Evolutionary conservation across 768 basidiomycete genomes (phyloP).

Genomic region (Piloderma croceum): DNA sequence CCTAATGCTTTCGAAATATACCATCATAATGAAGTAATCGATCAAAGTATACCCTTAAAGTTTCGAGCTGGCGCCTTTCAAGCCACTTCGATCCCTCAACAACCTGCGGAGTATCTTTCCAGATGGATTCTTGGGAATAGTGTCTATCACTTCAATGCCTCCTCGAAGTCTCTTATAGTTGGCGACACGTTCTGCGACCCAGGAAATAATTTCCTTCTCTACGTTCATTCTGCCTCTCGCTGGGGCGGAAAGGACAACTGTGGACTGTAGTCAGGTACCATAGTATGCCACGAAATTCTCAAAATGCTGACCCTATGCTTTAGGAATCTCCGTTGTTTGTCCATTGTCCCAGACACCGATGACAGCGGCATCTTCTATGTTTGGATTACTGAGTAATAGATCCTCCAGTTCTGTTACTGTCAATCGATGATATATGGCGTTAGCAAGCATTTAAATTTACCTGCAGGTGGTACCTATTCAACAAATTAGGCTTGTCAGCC

Average conservation of each 20-base stretch:
- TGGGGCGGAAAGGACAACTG: too few relatives aligned
- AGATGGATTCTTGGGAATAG: conserved; percentile 1
- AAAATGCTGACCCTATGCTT: conserved; percentile 26
- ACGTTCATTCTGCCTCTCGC: too few relatives aligned
- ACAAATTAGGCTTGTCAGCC: conserved; percentile 13
- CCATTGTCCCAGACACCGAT: conserved; percentile 44
- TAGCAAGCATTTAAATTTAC: too few relatives aligned
- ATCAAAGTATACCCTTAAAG: too few relatives aligned
- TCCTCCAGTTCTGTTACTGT: conserved; percentile 52
- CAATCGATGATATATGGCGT: too few relatives aligned
- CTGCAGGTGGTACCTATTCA: too few relatives aligned
- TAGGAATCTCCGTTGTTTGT: conserved; percentile 52
- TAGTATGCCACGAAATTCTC: too few relatives aligned
- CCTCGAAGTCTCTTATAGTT: conserved; percentile 2
- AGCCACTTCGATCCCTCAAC: too few relatives aligned
- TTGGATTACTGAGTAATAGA: conserved; percentile 45
- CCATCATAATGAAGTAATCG: too few relatives aligned
- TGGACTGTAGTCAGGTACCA: too few relatives aligned
- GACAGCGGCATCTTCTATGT: conserved; percentile 54
- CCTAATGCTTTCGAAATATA: too few relatives aligned
- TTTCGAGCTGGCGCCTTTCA: too few relatives aligned
- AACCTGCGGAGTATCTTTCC: conserved; percentile 17
- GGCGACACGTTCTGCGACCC: conserved; percentile 2
- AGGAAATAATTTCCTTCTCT: conserved; percentile 2
- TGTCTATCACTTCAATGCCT: conserved; percentile 2